Base-by-base conservation (phyloP, 768 basidiomycete species). In the Kwoniella sp. region DNA sequence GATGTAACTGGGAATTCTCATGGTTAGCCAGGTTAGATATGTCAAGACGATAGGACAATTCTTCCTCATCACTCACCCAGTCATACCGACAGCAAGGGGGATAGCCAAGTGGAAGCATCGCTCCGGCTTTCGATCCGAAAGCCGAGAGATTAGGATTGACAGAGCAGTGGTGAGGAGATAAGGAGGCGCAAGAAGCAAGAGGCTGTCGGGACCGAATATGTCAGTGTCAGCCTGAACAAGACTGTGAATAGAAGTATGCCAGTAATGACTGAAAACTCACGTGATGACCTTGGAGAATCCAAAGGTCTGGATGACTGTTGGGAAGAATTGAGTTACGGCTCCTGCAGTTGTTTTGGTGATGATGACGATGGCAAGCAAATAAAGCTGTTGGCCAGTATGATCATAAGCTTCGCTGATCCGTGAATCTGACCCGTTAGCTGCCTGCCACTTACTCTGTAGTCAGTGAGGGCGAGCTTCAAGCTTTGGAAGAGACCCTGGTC, bases 271-370 rank as follows among this genome's bases (percentile, higher is more conserved):
- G 12, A 57, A 41, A 58, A 55, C 15, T 61, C 15, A 45, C 41
- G 41, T 45, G 41, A 45, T 37, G 47, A 63, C 65, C 29, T 63
- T 70, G 20, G 65, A 66, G 61, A 63, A 66, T 55, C 73, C 73
- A 41, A 76, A 72, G 9, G 75, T 76, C 8, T 61, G 52, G 26
- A 76, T 67, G 26, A 76, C 74, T 9, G 72, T 70, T 1, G 70
- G 74, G 54, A 73, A 67, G 65, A 76, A 76, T 22, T 67, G 65
- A 25, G 69, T 77, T 13, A 74, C 69, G 7, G 73, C 75, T 2
- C 65, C 73, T 3, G 75, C 75, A 12, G 73, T 73, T 3, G 75
- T 77, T 61, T 74, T 77, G 57, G 73, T 71, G 61, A 71, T 68
- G 55, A 71, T 66, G 63, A 77, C 70, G 9, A 76, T 22, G 4